Evolutionary conservation across 257 asterid species (phyloP).

Genomic region (Lycium barbarum): DNA sequence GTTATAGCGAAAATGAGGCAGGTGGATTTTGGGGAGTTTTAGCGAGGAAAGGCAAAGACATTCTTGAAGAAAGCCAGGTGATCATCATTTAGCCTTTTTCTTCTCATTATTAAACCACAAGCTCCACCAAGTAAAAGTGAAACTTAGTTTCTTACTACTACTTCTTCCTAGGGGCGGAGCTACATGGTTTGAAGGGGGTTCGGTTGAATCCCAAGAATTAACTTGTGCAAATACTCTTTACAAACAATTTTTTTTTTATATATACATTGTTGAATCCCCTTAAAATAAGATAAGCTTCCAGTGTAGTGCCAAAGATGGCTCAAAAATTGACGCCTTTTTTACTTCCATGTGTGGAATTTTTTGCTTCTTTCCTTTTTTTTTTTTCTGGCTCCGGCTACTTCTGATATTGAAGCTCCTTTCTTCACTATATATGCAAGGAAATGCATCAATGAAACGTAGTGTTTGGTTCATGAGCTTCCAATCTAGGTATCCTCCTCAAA

Average conservation of each 20-base stretch:
- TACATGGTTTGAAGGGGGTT: background rate
- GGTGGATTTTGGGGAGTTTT: constrained; percentile 95
- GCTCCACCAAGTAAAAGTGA: no score
- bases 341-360: background rate
- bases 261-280: background rate
- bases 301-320: background rate
- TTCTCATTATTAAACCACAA: background rate
- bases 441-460: background rate
- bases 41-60: constrained; percentile 83
- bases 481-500: background rate
- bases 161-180: background rate
- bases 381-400: background rate
- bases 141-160: background rate
- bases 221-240: background rate
- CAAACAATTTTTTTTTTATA: background rate
- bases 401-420: no score
- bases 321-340: background rate
- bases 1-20: constrained; percentile 59
- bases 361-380: background rate
- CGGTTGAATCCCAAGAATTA: background rate
- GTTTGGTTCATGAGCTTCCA: background rate
- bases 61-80: constrained; percentile 45
- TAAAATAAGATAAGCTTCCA: background rate
- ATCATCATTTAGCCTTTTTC: background rate
- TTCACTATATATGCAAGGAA: no score